Conservation (phyloP, 2,329 filamentous ascomycete species). For the Phaeosphaeriaceae sp. region DNA sequence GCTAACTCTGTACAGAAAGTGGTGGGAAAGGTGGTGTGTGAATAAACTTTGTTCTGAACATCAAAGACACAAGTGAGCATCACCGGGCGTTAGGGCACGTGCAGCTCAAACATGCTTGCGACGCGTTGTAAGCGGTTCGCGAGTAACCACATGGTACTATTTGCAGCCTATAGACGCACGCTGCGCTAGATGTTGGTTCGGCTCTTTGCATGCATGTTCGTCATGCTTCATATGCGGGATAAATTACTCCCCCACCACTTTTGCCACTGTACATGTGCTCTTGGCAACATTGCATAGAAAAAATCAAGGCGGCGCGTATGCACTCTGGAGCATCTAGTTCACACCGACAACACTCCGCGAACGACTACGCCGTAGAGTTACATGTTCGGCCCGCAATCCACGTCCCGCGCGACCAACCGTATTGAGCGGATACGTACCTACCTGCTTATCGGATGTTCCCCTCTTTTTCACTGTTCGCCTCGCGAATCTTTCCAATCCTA, state of each 20-base stretch:
- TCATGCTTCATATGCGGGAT: constrained; percentile 24
- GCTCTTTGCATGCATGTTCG: constrained; percentile 12
- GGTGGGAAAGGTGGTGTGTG: constrained; percentile 63
- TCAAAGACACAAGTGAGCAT: constrained; percentile 46
- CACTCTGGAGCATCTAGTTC: constrained; percentile 18
- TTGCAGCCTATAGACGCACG: neutral
- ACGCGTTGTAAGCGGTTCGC: no score
- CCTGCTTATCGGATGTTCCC: neutral
- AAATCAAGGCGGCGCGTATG: constrained; percentile 27
- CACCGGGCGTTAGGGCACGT: neutral
- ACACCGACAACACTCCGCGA: constrained; percentile 10
- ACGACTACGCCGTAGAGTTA: constrained; percentile 3
- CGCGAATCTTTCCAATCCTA: neutral
- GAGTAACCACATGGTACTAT: neutral
- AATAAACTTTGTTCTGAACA: constrained; percentile 53
- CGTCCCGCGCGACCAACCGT: neutral
- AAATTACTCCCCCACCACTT: constrained; percentile 5
- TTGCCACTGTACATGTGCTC: constrained; percentile 18
- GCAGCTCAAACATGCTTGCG: neutral
- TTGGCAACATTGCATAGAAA: constrained; percentile 18
- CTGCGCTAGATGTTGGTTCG: constrained; percentile 2
- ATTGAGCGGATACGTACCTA: constrained; percentile 1
- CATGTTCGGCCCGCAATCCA: constrained; percentile 1
- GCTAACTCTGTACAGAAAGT: constrained; percentile 45
- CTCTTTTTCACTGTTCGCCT: neutral